These are phyloP conservation scores for Talaromyces sp. DNA, from an alignment of 2,329 filamentous ascomycete genomes.

Conservation along the genomic window DNA sequence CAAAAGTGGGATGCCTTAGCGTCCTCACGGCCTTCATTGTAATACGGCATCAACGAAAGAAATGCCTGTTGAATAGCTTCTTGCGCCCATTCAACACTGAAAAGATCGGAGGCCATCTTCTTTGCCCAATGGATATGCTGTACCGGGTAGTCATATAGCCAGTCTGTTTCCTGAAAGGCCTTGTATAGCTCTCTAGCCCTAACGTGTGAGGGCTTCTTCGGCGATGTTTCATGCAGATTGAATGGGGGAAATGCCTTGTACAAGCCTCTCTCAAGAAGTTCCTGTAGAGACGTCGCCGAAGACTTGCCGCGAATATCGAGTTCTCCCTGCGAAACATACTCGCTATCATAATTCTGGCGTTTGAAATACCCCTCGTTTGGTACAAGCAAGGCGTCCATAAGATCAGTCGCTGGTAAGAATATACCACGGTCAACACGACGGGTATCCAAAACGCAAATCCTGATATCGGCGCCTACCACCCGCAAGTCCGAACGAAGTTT, in stretches of 20 bases:
- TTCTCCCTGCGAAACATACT: neutral
- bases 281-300: neutral
- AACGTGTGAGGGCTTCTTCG: neutral
- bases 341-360: neutral
- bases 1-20: neutral
- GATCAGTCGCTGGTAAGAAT: neutral
- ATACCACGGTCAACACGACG: neutral
- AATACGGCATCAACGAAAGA: neutral
- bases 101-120: neutral
- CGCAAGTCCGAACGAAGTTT: neutral
- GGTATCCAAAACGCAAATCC: neutral
- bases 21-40: neutral
- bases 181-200: neutral
- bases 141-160: neutral
- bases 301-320: neutral
- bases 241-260: neutral
- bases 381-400: neutral
- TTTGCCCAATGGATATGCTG: neutral
- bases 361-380: neutral
- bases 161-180: neutral
- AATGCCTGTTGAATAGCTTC: neutral
- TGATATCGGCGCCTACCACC: neutral
- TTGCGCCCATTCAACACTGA: neutral
- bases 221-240: neutral
- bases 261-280: neutral